These are phyloP conservation scores for Zymoseptoria passerinii DNA, from an alignment of 2,329 filamentous ascomycete genomes.

Conservation along the genomic window DNA sequence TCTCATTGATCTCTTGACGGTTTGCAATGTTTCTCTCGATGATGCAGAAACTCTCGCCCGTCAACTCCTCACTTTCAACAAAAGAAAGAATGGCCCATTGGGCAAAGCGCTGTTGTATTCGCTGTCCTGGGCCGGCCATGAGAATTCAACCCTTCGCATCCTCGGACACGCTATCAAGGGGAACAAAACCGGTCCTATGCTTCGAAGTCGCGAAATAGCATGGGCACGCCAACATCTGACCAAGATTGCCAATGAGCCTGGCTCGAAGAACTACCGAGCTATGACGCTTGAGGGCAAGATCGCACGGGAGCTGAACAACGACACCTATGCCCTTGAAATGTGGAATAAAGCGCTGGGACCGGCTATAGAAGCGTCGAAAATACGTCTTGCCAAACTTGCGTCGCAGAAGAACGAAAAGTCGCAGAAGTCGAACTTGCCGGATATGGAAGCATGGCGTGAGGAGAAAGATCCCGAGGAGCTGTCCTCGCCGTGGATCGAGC, in stretches of 20 bases:
- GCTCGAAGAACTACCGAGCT: slow-evolving; percentile 17
- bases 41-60: slow-evolving; percentile 6
- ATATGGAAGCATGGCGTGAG: background rate
- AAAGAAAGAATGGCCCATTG: background rate
- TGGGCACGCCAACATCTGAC: slow-evolving; percentile 17
- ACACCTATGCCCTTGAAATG: slow-evolving; percentile 20
- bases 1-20: slow-evolving; percentile 2
- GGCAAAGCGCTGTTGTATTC: slow-evolving; percentile 20
- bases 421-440: background rate
- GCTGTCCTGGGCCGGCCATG: slow-evolving; percentile 15
- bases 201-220: slow-evolving; percentile 13
- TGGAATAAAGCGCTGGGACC: slow-evolving; percentile 21
- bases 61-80: slow-evolving; percentile 2
- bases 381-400: background rate
- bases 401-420: slow-evolving; percentile 1
- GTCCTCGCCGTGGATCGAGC: slow-evolving; percentile 27
- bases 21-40: background rate
- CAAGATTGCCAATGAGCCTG: slow-evolving; percentile 14
- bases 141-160: slow-evolving; percentile 20
- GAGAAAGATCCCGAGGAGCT: slow-evolving; percentile 16
- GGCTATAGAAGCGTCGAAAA: slow-evolving; percentile 9
- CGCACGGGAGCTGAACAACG: slow-evolving; percentile 16
- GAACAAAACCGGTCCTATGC: slow-evolving; percentile 8
- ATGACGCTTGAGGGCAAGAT: slow-evolving; percentile 27
- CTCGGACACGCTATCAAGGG: slow-evolving; percentile 14